Percentiles rank a stretch among this genome's conserved stretches.
These are phyloP conservation scores for Boletellus ananas DNA, from an alignment of 768 basidiomycete species.

Conservation along the genomic window DNA sequence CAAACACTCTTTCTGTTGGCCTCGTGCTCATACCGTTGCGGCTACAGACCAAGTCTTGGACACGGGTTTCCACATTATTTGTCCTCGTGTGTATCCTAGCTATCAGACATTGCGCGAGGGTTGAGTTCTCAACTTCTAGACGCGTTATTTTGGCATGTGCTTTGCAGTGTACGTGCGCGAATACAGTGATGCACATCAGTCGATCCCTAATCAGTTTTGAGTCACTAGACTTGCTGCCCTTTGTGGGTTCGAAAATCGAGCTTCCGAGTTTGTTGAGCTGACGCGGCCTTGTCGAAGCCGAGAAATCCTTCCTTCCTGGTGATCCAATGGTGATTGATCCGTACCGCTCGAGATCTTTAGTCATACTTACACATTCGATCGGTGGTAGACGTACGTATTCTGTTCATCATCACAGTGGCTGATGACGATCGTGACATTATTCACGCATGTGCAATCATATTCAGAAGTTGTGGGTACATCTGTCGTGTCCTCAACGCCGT, in stretches of 20 bases:
- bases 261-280: not conserved
- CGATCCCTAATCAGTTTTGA: not conserved
- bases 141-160: not conserved
- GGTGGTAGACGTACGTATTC: not conserved
- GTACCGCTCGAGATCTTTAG: not conserved
- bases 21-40: not conserved
- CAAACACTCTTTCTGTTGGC: not conserved
- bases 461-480: not conserved
- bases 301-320: not conserved
- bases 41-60: not conserved
- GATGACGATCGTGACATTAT: not conserved
- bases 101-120: not conserved
- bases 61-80: not conserved
- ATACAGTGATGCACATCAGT: not conserved
- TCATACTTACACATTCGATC: not conserved
- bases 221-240: not conserved
- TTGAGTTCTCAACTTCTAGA: not conserved
- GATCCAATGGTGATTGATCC: not conserved
- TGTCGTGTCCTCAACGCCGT: not conserved
- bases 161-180: not conserved
- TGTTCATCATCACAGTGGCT: not conserved
- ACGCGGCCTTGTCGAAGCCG: not conserved
- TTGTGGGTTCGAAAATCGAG: not conserved
- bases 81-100: not conserved
- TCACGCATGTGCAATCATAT: not conserved